Base-by-base conservation (phyloP, 129 eudicot species). In the Artemisia argyi region DNA sequence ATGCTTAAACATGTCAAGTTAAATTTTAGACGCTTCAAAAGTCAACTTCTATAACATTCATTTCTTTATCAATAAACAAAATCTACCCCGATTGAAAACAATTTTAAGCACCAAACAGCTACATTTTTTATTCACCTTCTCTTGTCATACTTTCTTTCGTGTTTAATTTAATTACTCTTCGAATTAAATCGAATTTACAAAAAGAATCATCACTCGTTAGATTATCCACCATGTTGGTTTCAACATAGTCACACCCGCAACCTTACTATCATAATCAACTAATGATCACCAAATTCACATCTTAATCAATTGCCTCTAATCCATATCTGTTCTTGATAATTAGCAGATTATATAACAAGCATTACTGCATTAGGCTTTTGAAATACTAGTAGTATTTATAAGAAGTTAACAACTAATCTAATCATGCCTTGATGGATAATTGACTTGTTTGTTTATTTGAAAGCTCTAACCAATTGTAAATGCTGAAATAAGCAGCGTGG, bases 21-120 rank as follows among this genome's bases (percentile, higher is more conserved):
- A 28, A 28, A 50, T 30, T 50, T 49, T 51, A 51, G 32, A 78
- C 64, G 55, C 62, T 78, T 65, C 68, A 30, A 66, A 73, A 50
- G 83, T 72, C 69, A 65, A 66, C 77, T 65, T 65, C 35, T 18
- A 66, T 58, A 39, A 71, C 67, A 44, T 53, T 71, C 71, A 62
- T 44, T 10, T 11, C 16, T 64, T 42, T 7, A 65, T 22, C 28
- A 74, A 42, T 50, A 42, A 73, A 74, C 64, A 65, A 35, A 13
- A 57, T 35, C 55, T 12, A 63, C 61, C 46, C 50, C 46, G 3
- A 7, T 19, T 18, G 19, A 52, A 35, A 65, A 49, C 53, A 62
- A 61, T 16, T 28, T 32, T 51, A 55, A 55, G 39, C 52, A 52
- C 17, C 74, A 39, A 39, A 55, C 65, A 3, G 39, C 61, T 70